A percentile compares a stretch with the other conserved stretches of the same genome.
Evolutionary conservation across 2,329 filamentous ascomycete genomes (phyloP).

Genomic region (Harringtonia lauricola): DNA sequence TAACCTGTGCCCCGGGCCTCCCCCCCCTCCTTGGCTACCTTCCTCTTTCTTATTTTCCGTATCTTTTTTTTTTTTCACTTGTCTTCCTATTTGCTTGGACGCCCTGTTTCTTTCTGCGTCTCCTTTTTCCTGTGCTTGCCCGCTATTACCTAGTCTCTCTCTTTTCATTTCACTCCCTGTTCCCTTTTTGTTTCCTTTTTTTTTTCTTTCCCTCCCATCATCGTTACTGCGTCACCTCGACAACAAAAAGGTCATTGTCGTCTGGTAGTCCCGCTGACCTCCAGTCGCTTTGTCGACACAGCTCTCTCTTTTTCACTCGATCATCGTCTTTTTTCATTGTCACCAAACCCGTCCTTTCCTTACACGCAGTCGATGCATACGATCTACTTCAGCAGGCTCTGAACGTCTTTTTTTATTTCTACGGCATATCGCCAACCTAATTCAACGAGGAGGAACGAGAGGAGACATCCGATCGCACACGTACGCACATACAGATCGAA

Average conservation of each 20-base stretch:
- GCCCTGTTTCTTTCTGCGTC: not conserved
- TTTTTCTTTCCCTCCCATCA: too few relatives aligned
- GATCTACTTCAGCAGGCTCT: slow-evolving; percentile 42
- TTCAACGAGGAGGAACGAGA: too few relatives aligned
- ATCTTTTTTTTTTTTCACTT: slow-evolving; percentile 6
- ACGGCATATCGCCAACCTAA: not conserved
- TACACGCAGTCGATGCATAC: not conserved
- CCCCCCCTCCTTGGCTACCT: slow-evolving; percentile 7
- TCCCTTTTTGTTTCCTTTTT: not conserved
- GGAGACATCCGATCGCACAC: too few relatives aligned
- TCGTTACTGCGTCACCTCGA: too few relatives aligned
- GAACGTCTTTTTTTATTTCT: slow-evolving; percentile 23
- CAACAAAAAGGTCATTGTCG: too few relatives aligned
- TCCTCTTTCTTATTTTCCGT: slow-evolving; percentile 13
- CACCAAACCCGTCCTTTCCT: not conserved
- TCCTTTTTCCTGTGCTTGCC: not conserved
- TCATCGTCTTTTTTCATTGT: not conserved
- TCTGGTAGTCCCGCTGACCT: too few relatives aligned
- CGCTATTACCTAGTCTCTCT: not conserved
- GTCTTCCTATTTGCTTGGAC: slow-evolving; percentile 8
- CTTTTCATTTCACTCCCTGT: not conserved
- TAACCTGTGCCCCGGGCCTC: slow-evolving; percentile 12
- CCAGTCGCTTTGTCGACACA: too few relatives aligned
- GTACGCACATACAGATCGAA: too few relatives aligned
- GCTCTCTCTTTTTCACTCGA: too few relatives aligned